These are phyloP conservation scores for Paragyromitra xinjiangensis DNA, from an alignment of 495 filamentous ascomycete genomes.

Conservation along the genomic window DNA sequence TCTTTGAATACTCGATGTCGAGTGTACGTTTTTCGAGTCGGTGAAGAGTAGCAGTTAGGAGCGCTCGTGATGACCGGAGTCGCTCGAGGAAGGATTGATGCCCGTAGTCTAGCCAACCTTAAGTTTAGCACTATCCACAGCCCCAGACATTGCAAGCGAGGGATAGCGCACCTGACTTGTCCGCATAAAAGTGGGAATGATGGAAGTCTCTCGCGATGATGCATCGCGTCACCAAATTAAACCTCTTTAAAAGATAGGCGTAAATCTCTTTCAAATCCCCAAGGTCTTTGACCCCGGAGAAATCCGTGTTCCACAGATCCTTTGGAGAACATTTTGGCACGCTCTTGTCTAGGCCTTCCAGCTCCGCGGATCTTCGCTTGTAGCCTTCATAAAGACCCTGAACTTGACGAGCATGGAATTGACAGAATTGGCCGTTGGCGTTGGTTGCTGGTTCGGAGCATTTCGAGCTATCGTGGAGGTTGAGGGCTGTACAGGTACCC, in stretches of 20 bases:
- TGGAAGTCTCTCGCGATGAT: constrained; percentile 65
- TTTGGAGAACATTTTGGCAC: constrained; percentile 59
- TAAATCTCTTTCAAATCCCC: constrained; percentile 61
- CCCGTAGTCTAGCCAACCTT: constrained; percentile 59
- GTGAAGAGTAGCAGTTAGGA: constrained; percentile 61
- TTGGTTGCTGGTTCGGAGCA: constrained; percentile 14
- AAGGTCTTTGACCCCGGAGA: constrained; percentile 59
- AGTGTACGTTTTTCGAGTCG: constrained; percentile 62
- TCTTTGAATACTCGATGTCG: constrained; percentile 62
- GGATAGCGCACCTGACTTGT: constrained; percentile 57
- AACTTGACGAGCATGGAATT: constrained; percentile 62
- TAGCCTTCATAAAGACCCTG: constrained; percentile 65
- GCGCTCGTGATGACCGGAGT: constrained; percentile 60
- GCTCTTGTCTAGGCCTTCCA: constrained; percentile 59
- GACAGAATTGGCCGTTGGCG: constrained; percentile 61
- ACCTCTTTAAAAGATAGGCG: constrained; percentile 60
- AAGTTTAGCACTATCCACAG: background rate
- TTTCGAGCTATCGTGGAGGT: constrained; percentile 19
- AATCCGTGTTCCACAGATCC: constrained; percentile 61
- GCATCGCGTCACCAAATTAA: constrained; percentile 63
- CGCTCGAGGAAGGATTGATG: constrained; percentile 62
- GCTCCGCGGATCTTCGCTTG: constrained; percentile 62
- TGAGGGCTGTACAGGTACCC: constrained; percentile 38
- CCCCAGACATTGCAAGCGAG: constrained; percentile 16
- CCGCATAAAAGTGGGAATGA: constrained; percentile 64